These are phyloP conservation scores for Xanthoconium separans DNA, from an alignment of 1,284 basidiomycete species.

Conservation along the genomic window DNA sequence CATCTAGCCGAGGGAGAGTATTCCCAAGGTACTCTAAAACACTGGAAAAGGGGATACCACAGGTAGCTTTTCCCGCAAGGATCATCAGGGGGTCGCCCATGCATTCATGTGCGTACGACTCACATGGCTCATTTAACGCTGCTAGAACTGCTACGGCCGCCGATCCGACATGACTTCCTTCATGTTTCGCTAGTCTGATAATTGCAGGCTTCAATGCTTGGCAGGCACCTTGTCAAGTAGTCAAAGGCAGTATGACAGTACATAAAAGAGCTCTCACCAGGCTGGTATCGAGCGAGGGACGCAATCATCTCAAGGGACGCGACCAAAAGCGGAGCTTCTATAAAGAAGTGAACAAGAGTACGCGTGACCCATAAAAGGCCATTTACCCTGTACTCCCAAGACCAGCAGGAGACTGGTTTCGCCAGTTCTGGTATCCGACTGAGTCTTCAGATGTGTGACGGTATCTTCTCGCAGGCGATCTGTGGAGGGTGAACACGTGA, in stretches of 20 bases:
- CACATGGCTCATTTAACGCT: not conserved
- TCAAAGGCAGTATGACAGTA: not conserved
- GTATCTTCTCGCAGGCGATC: not conserved
- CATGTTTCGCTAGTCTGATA: not conserved
- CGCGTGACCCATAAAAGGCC: not conserved
- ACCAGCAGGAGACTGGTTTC: not conserved
- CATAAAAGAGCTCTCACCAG: not conserved
- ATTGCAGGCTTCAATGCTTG: not conserved
- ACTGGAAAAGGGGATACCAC: not conserved
- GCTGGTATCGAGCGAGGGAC: not conserved
- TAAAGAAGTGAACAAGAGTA: not conserved
- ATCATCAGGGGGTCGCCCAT: not conserved
- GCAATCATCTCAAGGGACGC: constrained; percentile 6
- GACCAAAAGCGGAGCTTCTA: constrained; percentile 2
- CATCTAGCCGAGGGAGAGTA: constrained; percentile 11
- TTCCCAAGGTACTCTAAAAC: constrained; percentile 5
- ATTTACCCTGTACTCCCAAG: constrained; percentile 7
- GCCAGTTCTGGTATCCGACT: not conserved
- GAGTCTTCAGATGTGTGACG: not conserved
- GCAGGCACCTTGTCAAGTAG: not conserved
- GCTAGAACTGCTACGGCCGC: constrained; percentile 4
- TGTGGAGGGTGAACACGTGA: not conserved
- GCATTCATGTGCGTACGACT: not conserved
- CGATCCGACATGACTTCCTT: not conserved
- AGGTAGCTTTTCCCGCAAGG: not conserved